These are phyloP conservation scores for Xylariales sp. DNA, from an alignment of 2,329 filamentous ascomycete species.

Conservation along the genomic window DNA sequence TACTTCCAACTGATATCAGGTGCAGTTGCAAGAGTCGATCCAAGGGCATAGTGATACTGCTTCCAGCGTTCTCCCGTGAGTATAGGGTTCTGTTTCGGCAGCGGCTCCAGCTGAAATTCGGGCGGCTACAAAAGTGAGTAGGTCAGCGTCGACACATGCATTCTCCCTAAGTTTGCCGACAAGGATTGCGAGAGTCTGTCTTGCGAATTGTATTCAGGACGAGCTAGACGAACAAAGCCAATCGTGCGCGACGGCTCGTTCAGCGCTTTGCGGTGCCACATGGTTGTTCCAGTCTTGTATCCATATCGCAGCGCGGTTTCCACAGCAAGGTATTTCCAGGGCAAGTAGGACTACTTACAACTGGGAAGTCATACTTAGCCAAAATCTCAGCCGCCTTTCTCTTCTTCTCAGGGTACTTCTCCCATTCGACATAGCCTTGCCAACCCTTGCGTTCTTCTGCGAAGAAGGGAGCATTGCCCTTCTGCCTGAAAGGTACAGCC, in stretches of 20 bases:
- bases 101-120: slow-evolving; percentile 51
- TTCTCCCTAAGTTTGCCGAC: no score
- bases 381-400: slow-evolving; percentile 52
- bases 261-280: no score
- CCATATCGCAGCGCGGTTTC: no score
- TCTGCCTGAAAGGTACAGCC: no score
- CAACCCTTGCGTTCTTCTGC: slow-evolving; percentile 9
- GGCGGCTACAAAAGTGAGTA: slow-evolving; percentile 34
- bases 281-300: no score
- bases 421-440: slow-evolving; percentile 61
- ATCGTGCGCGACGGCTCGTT: no score
- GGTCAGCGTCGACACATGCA: slow-evolving; percentile 14
- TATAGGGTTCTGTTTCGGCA: slow-evolving; percentile 54
- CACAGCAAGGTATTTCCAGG: no score
- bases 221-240: no score
- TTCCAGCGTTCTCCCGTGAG: slow-evolving; percentile 54
- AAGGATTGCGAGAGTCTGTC: no score
- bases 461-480: no score
- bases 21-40: slow-evolving; percentile 37
- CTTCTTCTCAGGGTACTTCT: slow-evolving; percentile 65
- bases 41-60: slow-evolving; percentile 51
- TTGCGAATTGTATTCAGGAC: no score
- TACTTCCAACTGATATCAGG: slow-evolving; percentile 55
- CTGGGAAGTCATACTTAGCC: slow-evolving; percentile 44
- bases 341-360: no score